A percentile compares a stretch with the other conserved stretches of the same genome.
These are phyloP conservation scores for Eucalyptus leucophloia DNA, from an alignment of 345 rosid genomes.

Conservation along the genomic window DNA sequence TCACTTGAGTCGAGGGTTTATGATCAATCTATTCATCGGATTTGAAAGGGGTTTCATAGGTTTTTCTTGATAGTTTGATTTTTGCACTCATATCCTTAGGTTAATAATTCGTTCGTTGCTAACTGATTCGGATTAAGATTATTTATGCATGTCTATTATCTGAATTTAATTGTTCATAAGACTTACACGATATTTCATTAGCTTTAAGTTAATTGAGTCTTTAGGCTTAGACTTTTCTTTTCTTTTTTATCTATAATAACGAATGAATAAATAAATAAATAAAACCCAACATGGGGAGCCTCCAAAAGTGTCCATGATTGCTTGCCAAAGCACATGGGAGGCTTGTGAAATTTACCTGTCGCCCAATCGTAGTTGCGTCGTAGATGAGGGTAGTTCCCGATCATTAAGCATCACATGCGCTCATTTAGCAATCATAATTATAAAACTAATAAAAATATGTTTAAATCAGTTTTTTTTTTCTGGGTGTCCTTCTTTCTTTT, in stretches of 20 bases:
- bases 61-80: neutral
- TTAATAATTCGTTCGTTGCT: too few relatives aligned
- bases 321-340: neutral
- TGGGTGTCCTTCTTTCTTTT: neutral
- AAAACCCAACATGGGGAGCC: neutral
- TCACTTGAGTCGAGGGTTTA: neutral
- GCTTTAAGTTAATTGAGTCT: neutral
- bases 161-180: neutral
- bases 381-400: neutral
- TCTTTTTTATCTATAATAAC: neutral
- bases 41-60: neutral
- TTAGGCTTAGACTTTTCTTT: neutral
- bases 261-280: too few relatives aligned
- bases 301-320: neutral
- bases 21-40: neutral
- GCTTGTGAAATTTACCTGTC: neutral
- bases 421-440: neutral
- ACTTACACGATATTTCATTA: neutral
- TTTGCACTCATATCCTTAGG: fast-evolving
- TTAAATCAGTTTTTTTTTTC: too few relatives aligned
- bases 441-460: neutral
- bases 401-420: neutral
- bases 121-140: fast-evolving
- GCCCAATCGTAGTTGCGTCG: neutral
- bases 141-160: too few relatives aligned